Conservation (phyloP, 31 red algal genomes). For the Odonthalia washingtoniensis region DNA sequence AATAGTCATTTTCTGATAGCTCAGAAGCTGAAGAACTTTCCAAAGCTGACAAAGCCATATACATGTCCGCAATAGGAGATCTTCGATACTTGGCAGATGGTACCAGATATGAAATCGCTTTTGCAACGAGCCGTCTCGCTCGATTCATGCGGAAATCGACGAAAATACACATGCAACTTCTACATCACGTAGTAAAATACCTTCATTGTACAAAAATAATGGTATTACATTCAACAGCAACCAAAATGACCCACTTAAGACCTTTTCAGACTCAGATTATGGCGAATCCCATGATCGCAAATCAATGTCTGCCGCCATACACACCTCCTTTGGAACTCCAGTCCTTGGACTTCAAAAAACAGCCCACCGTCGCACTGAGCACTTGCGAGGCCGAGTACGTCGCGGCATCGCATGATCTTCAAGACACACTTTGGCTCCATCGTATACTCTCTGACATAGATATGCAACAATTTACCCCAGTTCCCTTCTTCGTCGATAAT, state of each 20-base stretch:
- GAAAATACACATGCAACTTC: not conserved
- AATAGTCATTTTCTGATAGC: not conserved
- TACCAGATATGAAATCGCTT: constrained; percentile 20
- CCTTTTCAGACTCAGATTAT: no score
- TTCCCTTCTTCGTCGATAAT: no score
- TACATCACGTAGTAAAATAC: not conserved
- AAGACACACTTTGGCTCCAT: not conserved
- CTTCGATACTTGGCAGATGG: constrained; percentile 17
- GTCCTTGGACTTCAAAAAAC: not conserved
- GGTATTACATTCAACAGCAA: not conserved
- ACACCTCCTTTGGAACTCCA: no score
- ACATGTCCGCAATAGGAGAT: not conserved
- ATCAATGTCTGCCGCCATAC: no score
- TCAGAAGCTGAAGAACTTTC: not conserved
- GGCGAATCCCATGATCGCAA: no score
- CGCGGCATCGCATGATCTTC: not conserved
- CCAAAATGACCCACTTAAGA: not conserved
- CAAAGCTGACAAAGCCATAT: not conserved
- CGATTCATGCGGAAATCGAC: not conserved
- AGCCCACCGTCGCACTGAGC: not conserved
- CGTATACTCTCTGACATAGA: no score
- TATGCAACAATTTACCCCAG: no score
- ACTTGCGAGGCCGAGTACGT: not conserved
- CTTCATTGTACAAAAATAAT: not conserved
- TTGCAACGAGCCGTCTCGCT: not conserved